phyloP scores from a whole-genome alignment of 1,284 basidiomycete genomes.

The Ganoderma leucocontextum region DNA sequence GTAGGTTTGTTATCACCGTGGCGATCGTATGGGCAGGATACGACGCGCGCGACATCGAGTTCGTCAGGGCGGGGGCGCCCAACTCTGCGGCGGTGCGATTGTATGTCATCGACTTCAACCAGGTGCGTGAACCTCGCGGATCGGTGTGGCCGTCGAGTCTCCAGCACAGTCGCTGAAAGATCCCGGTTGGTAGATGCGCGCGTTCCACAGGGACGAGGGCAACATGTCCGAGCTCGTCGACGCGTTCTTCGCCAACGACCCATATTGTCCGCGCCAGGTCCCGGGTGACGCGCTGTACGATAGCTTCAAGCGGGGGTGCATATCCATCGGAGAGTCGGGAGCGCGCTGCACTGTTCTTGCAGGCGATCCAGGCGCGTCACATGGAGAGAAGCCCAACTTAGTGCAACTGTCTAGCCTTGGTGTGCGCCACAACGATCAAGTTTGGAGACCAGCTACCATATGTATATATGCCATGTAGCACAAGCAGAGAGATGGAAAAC shows the following conservation, averaged over 20 bases:
- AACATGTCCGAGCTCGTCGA: constrained; percentile 36
- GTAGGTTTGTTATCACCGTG: no score
- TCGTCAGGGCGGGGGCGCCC: constrained; percentile 40
- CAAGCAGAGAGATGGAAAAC: no score
- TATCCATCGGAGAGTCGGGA: background rate
- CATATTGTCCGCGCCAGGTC: constrained; percentile 44
- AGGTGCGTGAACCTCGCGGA: constrained; percentile 27
- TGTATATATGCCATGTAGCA: no score
- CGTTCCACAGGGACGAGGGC: constrained; percentile 8
- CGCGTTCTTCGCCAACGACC: constrained; percentile 43
- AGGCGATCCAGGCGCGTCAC: background rate
- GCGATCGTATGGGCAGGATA: no score
- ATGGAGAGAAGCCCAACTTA: background rate
- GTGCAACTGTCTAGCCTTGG: no score
- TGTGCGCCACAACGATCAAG: no score
- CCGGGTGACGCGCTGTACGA: constrained; percentile 36
- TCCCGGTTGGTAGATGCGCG: background rate
- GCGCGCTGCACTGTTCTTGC: background rate
- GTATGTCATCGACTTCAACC: constrained; percentile 46
- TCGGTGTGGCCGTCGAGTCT: no score
- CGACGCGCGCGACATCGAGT: constrained; percentile 46
- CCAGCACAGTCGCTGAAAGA: background rate
- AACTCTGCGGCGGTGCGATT: constrained; percentile 24
- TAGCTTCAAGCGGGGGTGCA: constrained; percentile 32
- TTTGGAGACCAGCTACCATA: no score